These are phyloP conservation scores for Erysimum cheiri DNA, from an alignment of 441 rosid species.

Conservation along the genomic window DNA sequence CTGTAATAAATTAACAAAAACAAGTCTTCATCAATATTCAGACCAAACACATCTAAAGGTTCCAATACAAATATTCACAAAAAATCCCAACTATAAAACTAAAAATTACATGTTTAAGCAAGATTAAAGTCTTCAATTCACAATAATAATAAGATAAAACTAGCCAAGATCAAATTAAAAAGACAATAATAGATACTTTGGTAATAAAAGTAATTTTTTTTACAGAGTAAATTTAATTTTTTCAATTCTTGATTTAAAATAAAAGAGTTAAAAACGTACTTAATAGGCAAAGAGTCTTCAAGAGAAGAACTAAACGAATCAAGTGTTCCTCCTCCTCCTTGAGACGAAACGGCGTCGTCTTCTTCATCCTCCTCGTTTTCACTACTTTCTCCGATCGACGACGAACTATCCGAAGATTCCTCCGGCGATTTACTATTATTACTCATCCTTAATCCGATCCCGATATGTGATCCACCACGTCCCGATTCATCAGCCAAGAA, in stretches of 20 bases:
- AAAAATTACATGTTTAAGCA: neutral
- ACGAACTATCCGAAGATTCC: slow-evolving; percentile 55
- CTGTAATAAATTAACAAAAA: slow-evolving; percentile 34
- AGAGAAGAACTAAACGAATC: slow-evolving; percentile 55
- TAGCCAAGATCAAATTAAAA: no score
- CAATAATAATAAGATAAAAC: no score
- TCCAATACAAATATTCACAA: no score
- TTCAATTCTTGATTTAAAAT: neutral
- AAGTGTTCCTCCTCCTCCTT: slow-evolving; percentile 37
- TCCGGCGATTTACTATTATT: slow-evolving; percentile 21
- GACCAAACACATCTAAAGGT: neutral
- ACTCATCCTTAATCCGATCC: slow-evolving; percentile 33
- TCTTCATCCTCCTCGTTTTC: slow-evolving; percentile 52
- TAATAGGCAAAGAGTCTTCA: slow-evolving; percentile 77
- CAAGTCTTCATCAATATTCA: slow-evolving; percentile 6
- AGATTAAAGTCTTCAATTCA: neutral
- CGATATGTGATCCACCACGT: slow-evolving; percentile 24
- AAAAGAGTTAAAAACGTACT: slow-evolving; percentile 47
- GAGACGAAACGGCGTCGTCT: slow-evolving; percentile 46
- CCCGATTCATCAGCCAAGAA: slow-evolving; percentile 43
- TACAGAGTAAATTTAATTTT: neutral
- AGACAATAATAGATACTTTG: slow-evolving; percentile 4
- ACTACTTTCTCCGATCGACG: slow-evolving; percentile 78
- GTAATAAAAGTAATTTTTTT: no score
- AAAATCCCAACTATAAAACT: neutral